Base-by-base conservation (phyloP, 305 asterid genomes). In the Rubia balearica region DNA sequence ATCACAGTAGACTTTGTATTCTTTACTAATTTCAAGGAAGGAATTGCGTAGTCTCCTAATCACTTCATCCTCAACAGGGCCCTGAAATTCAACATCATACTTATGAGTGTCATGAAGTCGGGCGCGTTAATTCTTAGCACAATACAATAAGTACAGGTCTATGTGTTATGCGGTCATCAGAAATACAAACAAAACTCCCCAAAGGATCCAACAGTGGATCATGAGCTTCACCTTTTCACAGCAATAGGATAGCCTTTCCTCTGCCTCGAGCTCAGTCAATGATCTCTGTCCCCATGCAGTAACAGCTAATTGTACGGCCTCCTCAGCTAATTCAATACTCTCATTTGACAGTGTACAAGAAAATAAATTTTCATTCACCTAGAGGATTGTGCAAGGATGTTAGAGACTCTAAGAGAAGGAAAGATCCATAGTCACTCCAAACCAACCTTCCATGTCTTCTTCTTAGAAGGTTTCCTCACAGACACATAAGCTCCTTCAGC, bases 11-110 rank as follows among this genome's bases (percentile, higher is more conserved):
- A 82, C 84, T 81, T 87, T 94, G 78, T 85, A 94, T 78, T 94
- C 99, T 78, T 80, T 86, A 51, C 83, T 91, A 82, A 91, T 91
- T 74, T 86, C 95, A 69, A 89, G 84, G 80, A 88, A 94, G 76
- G 96, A 92, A 71, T 69, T 80, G 62, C 97, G 99, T 71, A 94
- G 87, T 82, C 87, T 85, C 59, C 91, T 85, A 66, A 88, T 87
- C 67, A 89, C 97, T 73, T 88, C 96, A 81, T 94, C 99, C 82
- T 87, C 89, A 71, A 86, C 95, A 65, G 99, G 99, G 71, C 99
- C 97, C 99, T 94, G 80, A 81, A 69, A 73, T 81, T 74, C 74
- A 73, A 71, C 76, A 63, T 75, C 24, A 53, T n/a, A 33, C 14
- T 7, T n/a, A 49, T 38, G 17, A 69, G 12, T 19, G 13, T 36